A percentile compares a stretch with the other conserved stretches of the same genome.
Evolutionary conservation across 2,329 filamentous ascomycete species (phyloP).

Genomic region (Dactylellina haptotyla): DNA sequence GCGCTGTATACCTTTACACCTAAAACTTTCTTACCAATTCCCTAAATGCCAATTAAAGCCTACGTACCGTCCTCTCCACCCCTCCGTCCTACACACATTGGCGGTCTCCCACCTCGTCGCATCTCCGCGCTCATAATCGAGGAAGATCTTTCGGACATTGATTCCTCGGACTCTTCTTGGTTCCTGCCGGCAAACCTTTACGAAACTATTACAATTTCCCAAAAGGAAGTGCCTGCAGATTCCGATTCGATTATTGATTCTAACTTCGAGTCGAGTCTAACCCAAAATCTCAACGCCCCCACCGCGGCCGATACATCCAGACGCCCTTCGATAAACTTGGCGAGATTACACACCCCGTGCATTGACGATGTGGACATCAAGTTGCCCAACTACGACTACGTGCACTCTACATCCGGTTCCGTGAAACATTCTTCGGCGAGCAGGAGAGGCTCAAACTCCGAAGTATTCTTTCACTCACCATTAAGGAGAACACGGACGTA

Average conservation of each 20-base stretch:
- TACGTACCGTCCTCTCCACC: slow-evolving; percentile 45
- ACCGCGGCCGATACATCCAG: slow-evolving; percentile 52
- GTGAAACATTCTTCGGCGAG: background rate
- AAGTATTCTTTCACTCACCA: slow-evolving; percentile 49
- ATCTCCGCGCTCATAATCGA: slow-evolving; percentile 52
- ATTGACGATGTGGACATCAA: slow-evolving; percentile 39
- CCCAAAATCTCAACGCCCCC: slow-evolving; percentile 24
- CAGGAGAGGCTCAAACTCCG: slow-evolving; percentile 36
- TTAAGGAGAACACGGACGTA: slow-evolving; percentile 36
- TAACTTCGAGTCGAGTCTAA: slow-evolving; percentile 1
- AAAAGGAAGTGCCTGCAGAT: slow-evolving; percentile 38
- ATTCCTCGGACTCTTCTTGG: slow-evolving; percentile 46
- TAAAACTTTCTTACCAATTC: background rate
- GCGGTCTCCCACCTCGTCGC: slow-evolving; percentile 39
- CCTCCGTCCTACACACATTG: slow-evolving; percentile 38
- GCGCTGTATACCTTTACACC: slow-evolving; percentile 16
- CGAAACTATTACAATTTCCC: slow-evolving; percentile 50
- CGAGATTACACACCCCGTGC: slow-evolving; percentile 28
- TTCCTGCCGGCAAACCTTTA: slow-evolving; percentile 51
- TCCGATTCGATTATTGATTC: slow-evolving; percentile 8
- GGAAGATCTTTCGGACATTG: slow-evolving; percentile 47
- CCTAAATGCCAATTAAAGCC: slow-evolving; percentile 52
- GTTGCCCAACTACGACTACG: slow-evolving; percentile 49
- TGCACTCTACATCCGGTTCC: slow-evolving; percentile 25
- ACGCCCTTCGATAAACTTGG: slow-evolving; percentile 40